Conservation (phyloP, 192 early-diverging fungal genomes). For the Coemansia sp. region DNA sequence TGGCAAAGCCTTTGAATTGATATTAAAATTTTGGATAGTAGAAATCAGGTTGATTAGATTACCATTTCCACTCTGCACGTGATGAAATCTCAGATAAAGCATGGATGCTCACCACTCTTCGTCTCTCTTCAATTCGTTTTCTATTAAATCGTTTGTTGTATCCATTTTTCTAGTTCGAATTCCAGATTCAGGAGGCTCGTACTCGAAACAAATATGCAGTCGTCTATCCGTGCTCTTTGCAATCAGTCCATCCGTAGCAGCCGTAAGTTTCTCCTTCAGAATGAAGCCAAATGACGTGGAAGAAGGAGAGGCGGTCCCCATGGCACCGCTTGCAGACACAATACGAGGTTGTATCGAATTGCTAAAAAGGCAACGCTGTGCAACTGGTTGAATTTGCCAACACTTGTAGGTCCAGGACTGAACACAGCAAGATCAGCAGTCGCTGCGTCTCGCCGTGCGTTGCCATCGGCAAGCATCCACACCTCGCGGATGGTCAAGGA, state of each 20-base stretch:
- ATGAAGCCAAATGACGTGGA: neutral
- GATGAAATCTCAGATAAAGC: no score
- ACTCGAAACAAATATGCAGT: no score
- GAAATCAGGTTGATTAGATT: no score
- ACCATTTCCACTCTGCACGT: no score
- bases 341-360: neutral
- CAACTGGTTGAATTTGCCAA: neutral
- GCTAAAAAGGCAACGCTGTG: neutral
- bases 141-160: neutral
- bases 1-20: no score
- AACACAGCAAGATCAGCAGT: neutral
- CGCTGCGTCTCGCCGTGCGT: conserved; percentile 3
- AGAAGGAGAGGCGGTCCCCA: no score
- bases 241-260: conserved; percentile 11
- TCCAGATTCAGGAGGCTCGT: no score
- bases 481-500: conserved; percentile 28
- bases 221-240: conserved; percentile 30
- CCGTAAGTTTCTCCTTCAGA: conserved; percentile 24
- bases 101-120: no score
- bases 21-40: no score
- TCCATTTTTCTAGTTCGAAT: neutral
- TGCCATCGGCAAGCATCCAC: conserved; percentile 25
- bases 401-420: conserved; percentile 7
- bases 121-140: no score
- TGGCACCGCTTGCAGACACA: neutral